phyloP scores from a whole-genome alignment of 495 filamentous ascomycete genomes.

The Neurospora tetraspora region DNA sequence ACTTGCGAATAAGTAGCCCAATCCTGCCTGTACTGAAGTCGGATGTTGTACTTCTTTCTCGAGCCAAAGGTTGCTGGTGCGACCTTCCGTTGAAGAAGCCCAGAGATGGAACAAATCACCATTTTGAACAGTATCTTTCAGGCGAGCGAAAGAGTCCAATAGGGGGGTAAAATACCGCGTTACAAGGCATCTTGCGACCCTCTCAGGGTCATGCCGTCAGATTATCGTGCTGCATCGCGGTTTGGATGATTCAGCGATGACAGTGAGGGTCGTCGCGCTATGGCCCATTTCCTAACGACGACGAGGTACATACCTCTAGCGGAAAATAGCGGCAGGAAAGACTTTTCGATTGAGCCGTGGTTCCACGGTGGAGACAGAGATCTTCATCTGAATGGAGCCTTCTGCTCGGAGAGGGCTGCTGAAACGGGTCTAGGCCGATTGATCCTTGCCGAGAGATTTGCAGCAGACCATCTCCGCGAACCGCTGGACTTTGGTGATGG shows the following conservation, averaged over 20 bases:
- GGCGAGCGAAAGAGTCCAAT: not conserved
- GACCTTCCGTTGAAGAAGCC: not conserved
- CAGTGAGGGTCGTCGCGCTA: constrained; percentile 1
- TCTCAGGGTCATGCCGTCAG: constrained; percentile 4
- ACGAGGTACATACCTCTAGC: constrained; percentile 6
- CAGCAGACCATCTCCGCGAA: constrained; percentile 8
- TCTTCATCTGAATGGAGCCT: constrained; percentile 29
- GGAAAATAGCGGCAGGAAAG: constrained; percentile 13
- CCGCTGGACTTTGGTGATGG: not conserved
- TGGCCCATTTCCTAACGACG: constrained; percentile 1
- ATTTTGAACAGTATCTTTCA: not conserved
- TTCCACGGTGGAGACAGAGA: constrained; percentile 23
- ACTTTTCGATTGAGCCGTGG: constrained; percentile 16
- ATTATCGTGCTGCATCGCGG: constrained; percentile 16
- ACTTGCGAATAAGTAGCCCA: not conserved
- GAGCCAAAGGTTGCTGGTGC: not conserved
- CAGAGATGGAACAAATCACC: not conserved
- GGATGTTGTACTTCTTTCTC: not conserved
- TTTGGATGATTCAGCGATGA: constrained; percentile 19
- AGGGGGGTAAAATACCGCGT: not conserved
- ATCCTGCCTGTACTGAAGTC: not conserved
- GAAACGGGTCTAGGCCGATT: constrained; percentile 24
- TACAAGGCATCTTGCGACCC: not conserved
- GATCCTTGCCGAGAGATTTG: constrained; percentile 18
- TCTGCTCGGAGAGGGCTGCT: constrained; percentile 28